These are phyloP conservation scores for Ophiostoma sp. DNA, from an alignment of 2,329 filamentous ascomycete species.

Conservation along the genomic window DNA sequence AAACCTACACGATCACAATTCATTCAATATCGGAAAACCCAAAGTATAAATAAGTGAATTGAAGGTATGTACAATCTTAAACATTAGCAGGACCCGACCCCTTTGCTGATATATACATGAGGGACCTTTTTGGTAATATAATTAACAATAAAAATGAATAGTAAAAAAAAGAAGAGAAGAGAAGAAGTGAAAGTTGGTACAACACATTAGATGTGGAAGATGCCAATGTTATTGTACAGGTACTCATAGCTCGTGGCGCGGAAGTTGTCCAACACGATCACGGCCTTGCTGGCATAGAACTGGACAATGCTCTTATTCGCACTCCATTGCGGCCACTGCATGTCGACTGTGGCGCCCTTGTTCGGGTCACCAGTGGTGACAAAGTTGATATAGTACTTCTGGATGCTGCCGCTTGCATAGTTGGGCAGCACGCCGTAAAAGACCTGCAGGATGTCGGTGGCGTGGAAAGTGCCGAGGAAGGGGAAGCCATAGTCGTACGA, in stretches of 20 bases:
- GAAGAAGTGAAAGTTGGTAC: neutral
- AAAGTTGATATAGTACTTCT: constrained; percentile 69
- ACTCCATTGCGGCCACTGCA: constrained; percentile 16
- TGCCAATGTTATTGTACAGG: constrained; percentile 1
- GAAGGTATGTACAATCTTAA: neutral
- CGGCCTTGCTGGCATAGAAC: neutral
- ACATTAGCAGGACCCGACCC: neutral
- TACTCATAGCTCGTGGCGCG: neutral
- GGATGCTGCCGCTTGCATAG: constrained; percentile 54
- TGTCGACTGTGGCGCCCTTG: constrained; percentile 35
- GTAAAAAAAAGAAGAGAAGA: neutral
- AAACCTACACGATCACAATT: neutral
- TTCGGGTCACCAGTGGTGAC: constrained; percentile 68
- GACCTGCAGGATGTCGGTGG: constrained; percentile 61
- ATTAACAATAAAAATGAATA: neutral
- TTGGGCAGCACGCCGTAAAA: constrained; percentile 62
- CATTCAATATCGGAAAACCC: neutral
- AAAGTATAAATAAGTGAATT: neutral
- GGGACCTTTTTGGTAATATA: neutral
- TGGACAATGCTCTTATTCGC: constrained; percentile 6
- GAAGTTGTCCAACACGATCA: neutral
- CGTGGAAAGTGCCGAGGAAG: constrained; percentile 71
- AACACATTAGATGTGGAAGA: neutral
- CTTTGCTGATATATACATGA: neutral
- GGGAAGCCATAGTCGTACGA: constrained; percentile 68